Evolutionary conservation across 352 stramenopile genomes (phyloP).

Genomic region (Hyaloperonospora arabidopsidis): DNA sequence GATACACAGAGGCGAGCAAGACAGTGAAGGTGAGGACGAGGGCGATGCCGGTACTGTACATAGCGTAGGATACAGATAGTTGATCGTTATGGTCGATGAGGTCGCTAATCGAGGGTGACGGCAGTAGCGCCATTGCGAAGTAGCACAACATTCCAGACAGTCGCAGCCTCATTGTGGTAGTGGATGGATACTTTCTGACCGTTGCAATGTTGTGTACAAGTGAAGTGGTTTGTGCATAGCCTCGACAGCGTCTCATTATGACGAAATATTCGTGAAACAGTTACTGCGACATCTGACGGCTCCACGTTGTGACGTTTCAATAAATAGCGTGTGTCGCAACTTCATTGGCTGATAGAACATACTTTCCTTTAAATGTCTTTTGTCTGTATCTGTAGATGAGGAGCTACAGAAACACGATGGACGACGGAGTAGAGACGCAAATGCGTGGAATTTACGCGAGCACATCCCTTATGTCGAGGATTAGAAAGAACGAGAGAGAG

Average conservation of each 20-base stretch:
- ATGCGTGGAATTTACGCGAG: slow-evolving; percentile 30
- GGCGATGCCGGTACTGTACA: slow-evolving; percentile 17
- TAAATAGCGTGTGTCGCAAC: no score
- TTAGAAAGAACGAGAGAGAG: slow-evolving; percentile 1
- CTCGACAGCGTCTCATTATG: no score
- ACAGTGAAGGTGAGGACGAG: slow-evolving; percentile 23
- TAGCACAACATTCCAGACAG: no score
- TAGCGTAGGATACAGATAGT: not conserved
- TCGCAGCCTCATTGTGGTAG: not conserved
- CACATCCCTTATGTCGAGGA: slow-evolving; percentile 14
- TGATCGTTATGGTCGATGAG: not conserved
- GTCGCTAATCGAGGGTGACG: not conserved
- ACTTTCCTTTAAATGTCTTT: not conserved
- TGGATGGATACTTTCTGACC: no score
- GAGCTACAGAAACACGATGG: not conserved
- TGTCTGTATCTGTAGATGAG: not conserved
- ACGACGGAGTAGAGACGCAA: slow-evolving; percentile 20
- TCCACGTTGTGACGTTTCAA: no score
- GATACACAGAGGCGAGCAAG: slow-evolving; percentile 51
- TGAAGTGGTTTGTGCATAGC: no score
- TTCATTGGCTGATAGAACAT: not conserved
- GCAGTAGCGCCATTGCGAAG: not conserved
- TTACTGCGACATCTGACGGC: not conserved
- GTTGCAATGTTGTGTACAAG: no score
- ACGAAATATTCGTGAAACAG: no score